Base-by-base conservation (phyloP, 2,329 filamentous ascomycete species). In the Aspergillus viridinutans region DNA sequence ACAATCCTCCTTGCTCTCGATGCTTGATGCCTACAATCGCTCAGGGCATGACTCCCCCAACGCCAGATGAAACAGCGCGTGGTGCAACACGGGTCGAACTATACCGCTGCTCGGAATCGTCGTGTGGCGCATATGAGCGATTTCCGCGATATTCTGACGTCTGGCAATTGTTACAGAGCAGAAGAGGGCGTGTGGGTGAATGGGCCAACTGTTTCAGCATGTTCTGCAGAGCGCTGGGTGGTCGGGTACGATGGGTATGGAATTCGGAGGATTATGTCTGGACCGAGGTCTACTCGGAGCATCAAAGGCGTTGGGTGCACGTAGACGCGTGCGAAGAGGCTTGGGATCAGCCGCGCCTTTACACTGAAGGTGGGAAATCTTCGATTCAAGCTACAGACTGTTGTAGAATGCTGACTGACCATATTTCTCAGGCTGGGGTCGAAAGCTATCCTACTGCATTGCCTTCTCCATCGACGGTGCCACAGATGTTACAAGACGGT, bases 191-290 rank as follows among this genome's bases (percentile, higher is more conserved):
- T 64, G 89, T 89, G 59, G 94, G 94, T 60, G 94, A 99, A 78
- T 97, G 94, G 92, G 92, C 91, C 64, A 97, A 97, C 77, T 97
- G 92, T 81, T 99, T 99, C 78, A 93, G 89, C 77, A 97, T 97
- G 94, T 83, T 99, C 53, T 97, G 93, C 80, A 86, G 93, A 58
- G 94, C 94, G 4, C 86, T 97, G 14, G 93, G 93, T 51, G 90
- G 89, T 58, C 85, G 93, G 59, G 92, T 97, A 25, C 86, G 94
- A 68, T 99, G 94, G 94, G 89, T 99, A 10, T 99, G 94, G 94
- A 97, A 97, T 66, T 88, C 89, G 29, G 94, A 97, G 74, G 94
- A 97, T 72, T 90, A 97, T 69, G 90, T 97, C 26, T 99, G 94
- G 94, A 96, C 92, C 1, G 94, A 97, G 68, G 89, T 97, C 14